Conservation (phyloP, 2,329 filamentous ascomycete species). For the Exophiala viscosa region DNA sequence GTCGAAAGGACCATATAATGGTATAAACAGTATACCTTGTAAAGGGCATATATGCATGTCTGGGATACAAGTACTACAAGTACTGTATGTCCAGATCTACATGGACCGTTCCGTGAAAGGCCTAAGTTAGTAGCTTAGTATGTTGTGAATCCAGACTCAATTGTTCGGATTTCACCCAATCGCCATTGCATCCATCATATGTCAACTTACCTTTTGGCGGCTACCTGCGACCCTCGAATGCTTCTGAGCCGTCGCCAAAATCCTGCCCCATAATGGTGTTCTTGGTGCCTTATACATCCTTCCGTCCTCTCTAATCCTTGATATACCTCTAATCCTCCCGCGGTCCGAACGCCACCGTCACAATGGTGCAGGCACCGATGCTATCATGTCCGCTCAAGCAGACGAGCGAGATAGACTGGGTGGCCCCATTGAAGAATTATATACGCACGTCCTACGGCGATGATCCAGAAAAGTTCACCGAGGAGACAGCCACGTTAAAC, state of each 20-base stretch:
- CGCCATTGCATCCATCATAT: background rate
- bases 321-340: background rate
- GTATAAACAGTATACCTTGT: too few relatives aligned
- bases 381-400: conserved; percentile 86
- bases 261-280: background rate
- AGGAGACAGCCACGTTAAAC: conserved; percentile 93
- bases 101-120: too few relatives aligned
- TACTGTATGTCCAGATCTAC: too few relatives aligned
- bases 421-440: conserved; percentile 84
- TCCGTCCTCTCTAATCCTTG: background rate
- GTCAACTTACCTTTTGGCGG: conserved; percentile 1
- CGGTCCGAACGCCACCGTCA: conserved; percentile 24
- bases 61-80: too few relatives aligned
- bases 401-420: conserved; percentile 98
- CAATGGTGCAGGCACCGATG: conserved; percentile 87
- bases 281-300: background rate
- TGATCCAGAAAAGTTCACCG: conserved; percentile 89
- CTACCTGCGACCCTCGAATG: background rate
- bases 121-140: too few relatives aligned
- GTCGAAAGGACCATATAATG: background rate
- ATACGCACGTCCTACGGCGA: conserved; percentile 93
- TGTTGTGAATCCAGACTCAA: too few relatives aligned
- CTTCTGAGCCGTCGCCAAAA: background rate
- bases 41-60: too few relatives aligned
- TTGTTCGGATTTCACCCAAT: background rate